These are phyloP conservation scores for Mycena sanguinolenta DNA, from an alignment of 768 basidiomycete species.

Conservation along the genomic window DNA sequence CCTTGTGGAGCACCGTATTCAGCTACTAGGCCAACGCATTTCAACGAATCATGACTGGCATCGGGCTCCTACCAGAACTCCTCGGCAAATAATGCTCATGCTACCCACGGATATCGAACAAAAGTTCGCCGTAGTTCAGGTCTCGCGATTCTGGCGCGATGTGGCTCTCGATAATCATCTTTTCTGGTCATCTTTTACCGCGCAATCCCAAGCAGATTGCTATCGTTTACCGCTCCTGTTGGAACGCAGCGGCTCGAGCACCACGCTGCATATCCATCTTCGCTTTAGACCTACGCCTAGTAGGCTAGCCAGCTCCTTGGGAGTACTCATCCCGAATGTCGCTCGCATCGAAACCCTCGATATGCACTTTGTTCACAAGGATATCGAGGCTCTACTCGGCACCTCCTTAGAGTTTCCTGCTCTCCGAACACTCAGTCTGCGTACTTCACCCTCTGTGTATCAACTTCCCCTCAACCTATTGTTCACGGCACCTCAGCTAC, in stretches of 20 bases:
- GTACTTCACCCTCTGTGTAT: background rate
- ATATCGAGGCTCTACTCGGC: background rate
- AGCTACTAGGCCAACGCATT: too few species aligned
- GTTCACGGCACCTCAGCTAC: conserved; percentile 9
- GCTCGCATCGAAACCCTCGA: conserved; percentile 16
- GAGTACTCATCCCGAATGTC: background rate
- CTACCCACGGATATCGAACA: background rate
- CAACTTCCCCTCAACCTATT: background rate
- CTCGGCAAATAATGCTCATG: conserved; percentile 4
- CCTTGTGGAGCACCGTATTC: too few species aligned
- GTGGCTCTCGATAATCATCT: conserved; percentile 1
- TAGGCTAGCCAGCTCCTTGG: background rate
- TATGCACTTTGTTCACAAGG: fast-evolving
- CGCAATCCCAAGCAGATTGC: background rate
- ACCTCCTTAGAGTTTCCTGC: conserved; percentile 1
- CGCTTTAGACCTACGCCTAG: background rate
- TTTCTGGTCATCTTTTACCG: conserved; percentile 10
- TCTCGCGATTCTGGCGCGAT: conserved; percentile 1
- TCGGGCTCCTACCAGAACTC: conserved; percentile 6
- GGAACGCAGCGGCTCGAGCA: conserved; percentile 6
- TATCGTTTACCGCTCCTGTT: background rate
- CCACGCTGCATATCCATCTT: background rate
- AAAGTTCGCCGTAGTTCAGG: conserved; percentile 8
- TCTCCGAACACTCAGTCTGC: background rate
- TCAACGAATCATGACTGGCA: background rate